These are phyloP conservation scores for Angophora floribunda DNA, from an alignment of 345 rosid genomes.

Conservation along the genomic window DNA sequence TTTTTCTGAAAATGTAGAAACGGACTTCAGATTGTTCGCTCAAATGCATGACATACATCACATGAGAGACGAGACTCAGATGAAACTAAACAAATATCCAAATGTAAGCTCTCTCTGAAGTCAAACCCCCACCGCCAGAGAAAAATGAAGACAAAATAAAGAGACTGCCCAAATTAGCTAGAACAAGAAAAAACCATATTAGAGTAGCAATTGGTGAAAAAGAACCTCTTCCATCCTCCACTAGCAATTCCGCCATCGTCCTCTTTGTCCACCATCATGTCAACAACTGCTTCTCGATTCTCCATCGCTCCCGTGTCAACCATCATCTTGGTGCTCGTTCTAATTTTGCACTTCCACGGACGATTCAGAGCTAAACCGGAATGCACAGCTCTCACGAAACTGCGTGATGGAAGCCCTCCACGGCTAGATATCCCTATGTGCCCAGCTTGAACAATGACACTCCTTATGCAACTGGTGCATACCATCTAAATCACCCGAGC, in stretches of 20 bases:
- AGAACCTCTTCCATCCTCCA: slow-evolving; percentile 88
- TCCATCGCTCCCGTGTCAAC: slow-evolving; percentile 53
- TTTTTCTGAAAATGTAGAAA: not conserved
- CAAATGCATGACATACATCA: not conserved
- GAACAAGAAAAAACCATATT: not conserved
- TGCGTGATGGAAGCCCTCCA: slow-evolving; percentile 17
- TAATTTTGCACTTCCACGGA: slow-evolving; percentile 16
- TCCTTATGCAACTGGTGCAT: slow-evolving; percentile 57
- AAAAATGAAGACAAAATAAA: not conserved
- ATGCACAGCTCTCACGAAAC: slow-evolving; percentile 20
- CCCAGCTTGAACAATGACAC: slow-evolving; percentile 55
- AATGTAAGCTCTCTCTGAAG: not conserved
- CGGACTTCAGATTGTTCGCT: not conserved
- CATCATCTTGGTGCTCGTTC: slow-evolving; percentile 51
- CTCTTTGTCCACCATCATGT: slow-evolving; percentile 42
- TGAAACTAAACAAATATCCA: not conserved
- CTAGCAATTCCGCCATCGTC: slow-evolving; percentile 64
- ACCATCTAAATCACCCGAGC: slow-evolving; percentile 50
- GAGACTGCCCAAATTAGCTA: not conserved
- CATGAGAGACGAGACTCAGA: not conserved
- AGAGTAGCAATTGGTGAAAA: not conserved
- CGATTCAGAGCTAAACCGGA: slow-evolving; percentile 15
- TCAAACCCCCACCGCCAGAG: not conserved
- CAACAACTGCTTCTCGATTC: slow-evolving; percentile 24
- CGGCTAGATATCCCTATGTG: slow-evolving; percentile 27